These are phyloP conservation scores for Nymphaea colorata DNA, from an alignment of 164 flowering plant genomes.

Conservation along the genomic window DNA sequence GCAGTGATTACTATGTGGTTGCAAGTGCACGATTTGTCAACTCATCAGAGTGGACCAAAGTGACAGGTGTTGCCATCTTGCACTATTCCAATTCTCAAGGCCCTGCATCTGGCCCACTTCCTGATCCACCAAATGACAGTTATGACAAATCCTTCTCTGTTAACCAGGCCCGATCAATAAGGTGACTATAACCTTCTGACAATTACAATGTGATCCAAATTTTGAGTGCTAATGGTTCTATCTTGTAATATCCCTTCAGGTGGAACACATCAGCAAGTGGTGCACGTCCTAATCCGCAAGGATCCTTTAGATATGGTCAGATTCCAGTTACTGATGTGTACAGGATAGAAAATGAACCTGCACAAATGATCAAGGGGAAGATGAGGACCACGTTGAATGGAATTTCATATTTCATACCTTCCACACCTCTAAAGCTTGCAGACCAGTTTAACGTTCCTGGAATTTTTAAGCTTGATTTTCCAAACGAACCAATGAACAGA, in stretches of 20 bases:
- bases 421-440: constrained; percentile 60
- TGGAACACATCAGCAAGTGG: constrained; percentile 60
- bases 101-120: constrained; percentile 55
- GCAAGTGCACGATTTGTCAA: constrained; percentile 77
- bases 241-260: constrained; percentile 15
- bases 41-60: constrained; percentile 50
- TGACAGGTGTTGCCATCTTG: constrained; percentile 68
- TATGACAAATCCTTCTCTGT: constrained; percentile 37
- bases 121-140: constrained; percentile 46
- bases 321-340: constrained; percentile 51
- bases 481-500: constrained; percentile 27
- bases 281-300: constrained; percentile 87
- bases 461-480: constrained; percentile 59
- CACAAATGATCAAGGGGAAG: constrained; percentile 30
- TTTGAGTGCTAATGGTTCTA: neutral
- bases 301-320: constrained; percentile 59
- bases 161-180: constrained; percentile 56
- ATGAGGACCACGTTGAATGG: constrained; percentile 43
- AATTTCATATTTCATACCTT: constrained; percentile 46
- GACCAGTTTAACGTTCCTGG: constrained; percentile 40
- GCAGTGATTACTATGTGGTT: constrained; percentile 59
- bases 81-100: constrained; percentile 67
- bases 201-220: neutral
- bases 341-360: constrained; percentile 31
- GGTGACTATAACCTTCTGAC: constrained; percentile 20